A percentile compares a stretch with the other conserved stretches of the same genome.
These are phyloP conservation scores for Rubia tinctorum DNA, from an alignment of 305 asterid genomes.

Conservation along the genomic window DNA sequence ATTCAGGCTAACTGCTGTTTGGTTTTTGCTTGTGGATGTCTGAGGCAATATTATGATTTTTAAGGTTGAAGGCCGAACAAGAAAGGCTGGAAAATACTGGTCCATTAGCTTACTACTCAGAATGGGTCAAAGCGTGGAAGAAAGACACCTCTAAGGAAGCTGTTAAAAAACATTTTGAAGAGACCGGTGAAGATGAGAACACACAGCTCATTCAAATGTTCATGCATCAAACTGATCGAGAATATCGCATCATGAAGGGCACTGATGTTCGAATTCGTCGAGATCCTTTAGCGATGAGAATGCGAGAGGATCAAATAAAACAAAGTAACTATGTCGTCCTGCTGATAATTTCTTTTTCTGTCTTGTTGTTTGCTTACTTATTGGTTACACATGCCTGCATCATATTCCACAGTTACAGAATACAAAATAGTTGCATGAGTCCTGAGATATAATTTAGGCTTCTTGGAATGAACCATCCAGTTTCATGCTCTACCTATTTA, in stretches of 20 bases:
- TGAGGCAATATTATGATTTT: conserved; percentile 24
- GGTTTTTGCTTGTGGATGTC: conserved; percentile 13
- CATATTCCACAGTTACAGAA: background rate
- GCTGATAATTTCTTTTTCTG: conserved; percentile 8
- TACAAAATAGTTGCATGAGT: background rate
- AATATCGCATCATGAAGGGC: conserved; percentile 97
- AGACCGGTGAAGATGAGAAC: conserved; percentile 98
- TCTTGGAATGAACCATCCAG: background rate
- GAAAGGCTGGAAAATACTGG: conserved; percentile 63
- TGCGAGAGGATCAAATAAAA: conserved; percentile 94
- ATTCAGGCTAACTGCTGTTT: background rate
- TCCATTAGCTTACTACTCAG: conserved; percentile 87
- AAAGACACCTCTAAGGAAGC: conserved; percentile 88
- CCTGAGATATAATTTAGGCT: background rate
- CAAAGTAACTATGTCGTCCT: conserved; percentile 51
- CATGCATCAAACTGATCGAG: conserved; percentile 78
- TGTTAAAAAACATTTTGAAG: conserved; percentile 86
- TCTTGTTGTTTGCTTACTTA: background rate
- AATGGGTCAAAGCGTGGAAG: conserved; percentile 92
- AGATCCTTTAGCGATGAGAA: conserved; percentile 93
- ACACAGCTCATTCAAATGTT: conserved; percentile 84
- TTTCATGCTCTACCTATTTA: background rate
- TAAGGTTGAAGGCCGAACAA: conserved; percentile 74
- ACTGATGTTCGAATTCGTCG: conserved; percentile 81
- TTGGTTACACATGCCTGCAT: background rate